Base-by-base conservation (phyloP, 2,329 filamentous ascomycete species). In the Stylonectria norvegica region DNA sequence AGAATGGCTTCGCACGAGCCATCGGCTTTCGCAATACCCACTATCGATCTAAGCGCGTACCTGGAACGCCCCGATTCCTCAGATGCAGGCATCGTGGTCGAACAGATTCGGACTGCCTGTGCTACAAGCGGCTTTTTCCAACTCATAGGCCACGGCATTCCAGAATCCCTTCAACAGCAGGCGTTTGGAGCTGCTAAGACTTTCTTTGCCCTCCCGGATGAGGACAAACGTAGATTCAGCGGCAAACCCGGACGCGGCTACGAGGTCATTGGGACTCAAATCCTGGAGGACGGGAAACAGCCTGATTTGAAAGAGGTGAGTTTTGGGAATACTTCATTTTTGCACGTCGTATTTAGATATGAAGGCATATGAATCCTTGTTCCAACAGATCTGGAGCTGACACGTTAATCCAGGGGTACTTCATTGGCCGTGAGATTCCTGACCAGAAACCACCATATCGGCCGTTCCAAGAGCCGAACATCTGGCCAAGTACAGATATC, bases 371-470 rank as follows among this genome's bases (percentile, higher is more conserved):
- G 15, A 10, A 25, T 25, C 22, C 22, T 30, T 30, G 27, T 14
- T 15, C 15, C 14, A 6, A 15, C 14, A 14, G 15, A 15, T 15
- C 8, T 15, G 27, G 6, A 15, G 27, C 27, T 30, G 27, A 30
- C 27, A 30, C 9, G 27, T 15, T 30, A 15, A 10, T 25, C 9
- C 14, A 30, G 27, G 27, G 27, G 27, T 30, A 30, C 27, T 30
- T 30, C 27, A 30, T 30, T 30, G 14, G 27, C 27, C 27, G 27
- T 15, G 27, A 30, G 27, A 30, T 30, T 10, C 27, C 27, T 30
- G 27, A 30, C 27, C 27, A 30, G 27, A 30, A 30, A 30, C 27
- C 27, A 30, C 27, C 27, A 30, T 30, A 30, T 30, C 27, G 27
- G 9, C 27, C 27, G 9, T 30, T 30, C 27, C 27, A 30, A 30